Percentiles rank a stretch among this genome's conserved stretches.
phyloP scores from a whole-genome alignment of 23 red algal species.

The Gracilaria vermiculophylla region DNA sequence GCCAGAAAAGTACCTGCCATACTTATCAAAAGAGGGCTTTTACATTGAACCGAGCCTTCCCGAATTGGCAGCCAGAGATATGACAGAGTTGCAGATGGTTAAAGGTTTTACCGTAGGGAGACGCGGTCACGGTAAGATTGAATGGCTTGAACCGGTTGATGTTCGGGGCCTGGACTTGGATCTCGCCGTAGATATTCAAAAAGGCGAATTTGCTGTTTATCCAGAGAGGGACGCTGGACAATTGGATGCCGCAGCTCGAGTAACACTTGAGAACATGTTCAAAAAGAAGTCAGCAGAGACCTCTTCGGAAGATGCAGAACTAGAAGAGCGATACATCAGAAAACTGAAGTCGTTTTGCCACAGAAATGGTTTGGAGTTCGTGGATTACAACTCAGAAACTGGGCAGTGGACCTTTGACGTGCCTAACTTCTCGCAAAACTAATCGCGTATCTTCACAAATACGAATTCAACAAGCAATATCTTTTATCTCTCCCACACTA shows the following conservation, averaged over 20 bases:
- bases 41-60: slow-evolving; percentile 52
- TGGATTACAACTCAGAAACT: slow-evolving; percentile 64
- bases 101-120: slow-evolving; percentile 72
- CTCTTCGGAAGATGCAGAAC: neutral
- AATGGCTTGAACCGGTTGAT: slow-evolving; percentile 78
- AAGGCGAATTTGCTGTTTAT: slow-evolving; percentile 65
- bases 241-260: slow-evolving; percentile 37
- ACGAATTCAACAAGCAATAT: neutral
- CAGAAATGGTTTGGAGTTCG: slow-evolving; percentile 59
- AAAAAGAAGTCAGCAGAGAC: slow-evolving; percentile 1
- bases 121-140: slow-evolving; percentile 68
- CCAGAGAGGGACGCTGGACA: slow-evolving; percentile 64
- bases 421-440: slow-evolving; percentile 42
- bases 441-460: neutral
- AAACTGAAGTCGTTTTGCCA: slow-evolving; percentile 72
- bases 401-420: slow-evolving; percentile 84
- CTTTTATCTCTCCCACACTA: neutral
- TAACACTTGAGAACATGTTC: slow-evolving; percentile 49
- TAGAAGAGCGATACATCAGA: neutral
- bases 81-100: slow-evolving; percentile 67
- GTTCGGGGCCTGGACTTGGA: slow-evolving; percentile 75
- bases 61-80: slow-evolving; percentile 26
- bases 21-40: slow-evolving; percentile 48
- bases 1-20: slow-evolving; percentile 57
- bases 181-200: slow-evolving; percentile 56